Percentiles rank a stretch among this genome's conserved stretches.
phyloP scores from a whole-genome alignment of 2,329 filamentous ascomycete genomes.

The Xylariaceae sp. region DNA sequence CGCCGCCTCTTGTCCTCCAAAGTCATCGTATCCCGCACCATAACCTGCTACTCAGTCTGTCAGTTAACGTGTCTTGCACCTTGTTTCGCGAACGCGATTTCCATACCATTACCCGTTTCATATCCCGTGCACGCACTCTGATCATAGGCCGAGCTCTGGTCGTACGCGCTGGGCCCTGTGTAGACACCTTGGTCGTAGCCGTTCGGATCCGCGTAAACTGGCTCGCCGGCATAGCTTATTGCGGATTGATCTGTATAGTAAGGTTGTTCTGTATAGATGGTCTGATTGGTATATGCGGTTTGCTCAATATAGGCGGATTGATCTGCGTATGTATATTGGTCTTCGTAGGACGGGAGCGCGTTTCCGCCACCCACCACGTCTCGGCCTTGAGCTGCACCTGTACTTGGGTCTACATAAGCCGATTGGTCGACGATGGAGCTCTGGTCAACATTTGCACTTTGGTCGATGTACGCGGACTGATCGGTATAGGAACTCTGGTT shows the following conservation, averaged over 20 bases:
- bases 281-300: no score
- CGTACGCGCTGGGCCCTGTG: neutral
- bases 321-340: no score
- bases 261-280: neutral
- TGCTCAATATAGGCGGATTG: neutral
- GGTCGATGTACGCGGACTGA: neutral
- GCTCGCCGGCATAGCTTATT: neutral
- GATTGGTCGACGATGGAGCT: neutral
- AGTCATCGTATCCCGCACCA: no score
- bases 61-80: no score
- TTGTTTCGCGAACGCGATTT: no score
- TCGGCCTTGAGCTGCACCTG: no score
- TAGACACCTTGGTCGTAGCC: constrained; percentile 1
- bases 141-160: constrained; percentile 5
- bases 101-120: no score
- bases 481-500: neutral
- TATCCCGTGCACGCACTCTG: constrained; percentile 1
- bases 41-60: no score
- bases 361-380: no score
- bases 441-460: neutral
- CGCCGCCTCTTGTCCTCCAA: no score
- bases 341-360: no score
- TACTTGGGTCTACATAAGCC: neutral
- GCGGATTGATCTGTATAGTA: constrained; percentile 4
- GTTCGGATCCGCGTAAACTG: constrained; percentile 4